Evolutionary conservation across 1,139 yeast species (phyloP), one percentile per base, ranked within the genome.

Genomic region (Trichomonascaceae sp.): DNA sequence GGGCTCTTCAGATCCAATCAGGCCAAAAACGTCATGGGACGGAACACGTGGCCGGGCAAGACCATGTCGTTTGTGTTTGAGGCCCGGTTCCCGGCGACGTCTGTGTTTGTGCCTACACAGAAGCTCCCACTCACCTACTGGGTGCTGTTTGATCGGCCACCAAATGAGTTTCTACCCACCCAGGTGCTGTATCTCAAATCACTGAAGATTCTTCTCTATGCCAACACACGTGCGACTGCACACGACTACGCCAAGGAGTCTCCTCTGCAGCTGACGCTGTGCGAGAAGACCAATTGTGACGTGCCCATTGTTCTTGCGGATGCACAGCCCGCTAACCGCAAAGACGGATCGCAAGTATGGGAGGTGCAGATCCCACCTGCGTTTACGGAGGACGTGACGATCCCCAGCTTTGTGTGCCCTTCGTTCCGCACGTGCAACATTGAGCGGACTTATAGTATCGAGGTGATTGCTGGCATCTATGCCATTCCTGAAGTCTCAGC

Each of bases 401-500:
- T 74, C 11, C 78, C 81, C 0, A 67, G 62, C 31, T 51, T 60
- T 36, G 52, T 72, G 5, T 54, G 73, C 1, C 80, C 81, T 2
- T 59, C 70, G 4, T 76, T 76, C 51, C 56, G 52, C 26, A 69
- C 76, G 3, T 75, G 82, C 50, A 74, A 74, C 48, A 64, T 75
- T 13, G 49, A 62, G 3, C 57, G 80, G 31, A 48, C 45, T n/a
- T 74, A 75, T 45, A 50, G 54, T 9, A 41, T 74, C 28, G 52
- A 52, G 14, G 55, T 74, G 2, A 51, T 52, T 3, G 74, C 63
- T 1, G 74, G 69, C 3, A 60, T 75, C 37, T 55, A 71, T 6
- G 38, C 45, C 3, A 54, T 48, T 22, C 45, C 51, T 6, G 29
- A 34, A 37, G 48, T 41, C 43, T 54, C 42, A 20, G 43, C 35